These are phyloP conservation scores for Gossypium australe DNA, from an alignment of 345 rosid genomes.

Conservation along the genomic window DNA sequence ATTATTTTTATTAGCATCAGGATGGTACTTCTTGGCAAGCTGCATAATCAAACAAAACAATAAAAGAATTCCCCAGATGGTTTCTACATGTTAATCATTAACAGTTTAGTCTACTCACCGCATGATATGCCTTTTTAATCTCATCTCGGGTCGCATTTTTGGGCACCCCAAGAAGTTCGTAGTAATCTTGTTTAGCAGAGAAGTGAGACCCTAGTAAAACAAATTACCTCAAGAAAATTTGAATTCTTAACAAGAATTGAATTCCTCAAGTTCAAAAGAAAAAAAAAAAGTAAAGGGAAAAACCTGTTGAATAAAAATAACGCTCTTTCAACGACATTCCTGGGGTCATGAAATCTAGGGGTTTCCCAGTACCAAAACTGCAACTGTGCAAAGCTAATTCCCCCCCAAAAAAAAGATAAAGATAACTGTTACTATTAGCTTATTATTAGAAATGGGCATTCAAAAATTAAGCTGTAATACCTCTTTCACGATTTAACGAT, in stretches of 20 bases:
- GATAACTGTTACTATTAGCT: background rate
- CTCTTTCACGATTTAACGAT: conserved; percentile 24
- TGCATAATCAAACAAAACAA: conserved; percentile 28
- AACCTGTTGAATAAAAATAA: conserved; percentile 66
- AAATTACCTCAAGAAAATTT: background rate
- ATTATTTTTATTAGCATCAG: conserved; percentile 80
- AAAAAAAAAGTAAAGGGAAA: background rate
- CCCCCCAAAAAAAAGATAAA: background rate
- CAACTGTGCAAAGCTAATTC: conserved; percentile 34
- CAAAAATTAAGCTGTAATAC: conserved; percentile 22
- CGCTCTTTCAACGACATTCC: conserved; percentile 34
- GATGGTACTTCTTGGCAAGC: conserved; percentile 95
- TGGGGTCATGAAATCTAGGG: conserved; percentile 23
- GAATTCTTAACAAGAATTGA: background rate
- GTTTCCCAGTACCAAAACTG: conserved; percentile 27
- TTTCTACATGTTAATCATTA: background rate
- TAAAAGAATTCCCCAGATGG: background rate
- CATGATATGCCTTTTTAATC: conserved; percentile 77
- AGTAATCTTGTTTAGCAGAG: conserved; percentile 45
- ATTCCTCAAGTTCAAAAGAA: background rate
- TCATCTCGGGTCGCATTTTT: conserved; percentile 66
- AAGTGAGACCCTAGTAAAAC: conserved; percentile 33
- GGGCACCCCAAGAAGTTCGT: conserved; percentile 76
- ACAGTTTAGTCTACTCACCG: conserved; percentile 29
- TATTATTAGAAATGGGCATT: background rate